Conservation (phyloP, 2,329 filamentous ascomycete species). For the Colletotrichum siamense region DNA sequence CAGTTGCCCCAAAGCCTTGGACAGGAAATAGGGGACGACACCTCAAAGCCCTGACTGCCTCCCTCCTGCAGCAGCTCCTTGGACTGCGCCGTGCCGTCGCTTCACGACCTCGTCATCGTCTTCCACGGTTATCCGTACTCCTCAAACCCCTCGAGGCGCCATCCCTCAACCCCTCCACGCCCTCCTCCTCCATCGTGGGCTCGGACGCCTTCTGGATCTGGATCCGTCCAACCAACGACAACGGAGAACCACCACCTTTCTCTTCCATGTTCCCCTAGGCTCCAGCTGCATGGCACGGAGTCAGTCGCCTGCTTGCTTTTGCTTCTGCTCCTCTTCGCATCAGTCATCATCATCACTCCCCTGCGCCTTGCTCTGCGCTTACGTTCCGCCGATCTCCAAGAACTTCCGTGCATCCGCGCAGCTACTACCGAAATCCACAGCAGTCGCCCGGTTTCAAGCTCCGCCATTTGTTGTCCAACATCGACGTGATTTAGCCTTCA, state of each 20-base stretch:
- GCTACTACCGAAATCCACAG: background rate
- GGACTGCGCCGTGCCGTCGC: background rate
- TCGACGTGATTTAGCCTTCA: background rate
- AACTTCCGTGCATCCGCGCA: background rate
- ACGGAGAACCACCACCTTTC: background rate
- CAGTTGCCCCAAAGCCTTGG: background rate
- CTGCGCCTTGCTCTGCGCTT: background rate
- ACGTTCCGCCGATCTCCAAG: background rate
- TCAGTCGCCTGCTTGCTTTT: constrained; percentile 11
- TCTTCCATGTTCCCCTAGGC: background rate
- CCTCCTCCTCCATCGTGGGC: background rate
- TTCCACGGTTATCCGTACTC: background rate
- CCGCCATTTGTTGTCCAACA: background rate
- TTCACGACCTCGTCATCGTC: background rate
- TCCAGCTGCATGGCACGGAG: constrained; percentile 14
- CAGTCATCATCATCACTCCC: background rate
- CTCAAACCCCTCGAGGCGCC: background rate
- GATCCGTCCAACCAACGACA: constrained; percentile 1
- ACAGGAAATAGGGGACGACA: background rate
- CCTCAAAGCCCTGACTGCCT: background rate
- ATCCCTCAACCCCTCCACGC: background rate
- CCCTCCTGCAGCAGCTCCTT: background rate
- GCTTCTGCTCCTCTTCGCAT: background rate
- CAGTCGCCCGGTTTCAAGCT: background rate
- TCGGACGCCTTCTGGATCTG: background rate